A percentile compares a stretch with the other conserved stretches of the same genome.
Conservation (phyloP, 768 basidiomycete species). For the Lactarius indigo region DNA sequence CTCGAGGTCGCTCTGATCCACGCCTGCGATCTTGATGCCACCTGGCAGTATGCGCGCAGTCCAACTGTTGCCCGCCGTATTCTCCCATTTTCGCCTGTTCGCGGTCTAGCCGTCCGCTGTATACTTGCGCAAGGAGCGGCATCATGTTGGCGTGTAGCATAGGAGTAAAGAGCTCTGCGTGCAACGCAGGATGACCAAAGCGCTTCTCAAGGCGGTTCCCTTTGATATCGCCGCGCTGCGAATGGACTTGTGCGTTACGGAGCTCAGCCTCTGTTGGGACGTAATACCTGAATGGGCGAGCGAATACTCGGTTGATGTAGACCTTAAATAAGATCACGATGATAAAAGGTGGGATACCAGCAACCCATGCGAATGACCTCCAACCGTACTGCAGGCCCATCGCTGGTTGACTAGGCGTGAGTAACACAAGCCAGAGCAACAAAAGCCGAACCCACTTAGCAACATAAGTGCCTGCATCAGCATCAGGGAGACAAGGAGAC, state of each 20-base stretch:
- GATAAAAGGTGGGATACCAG: constrained; percentile 83
- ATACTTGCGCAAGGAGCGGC: constrained; percentile 71
- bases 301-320: constrained; percentile 68
- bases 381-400: constrained; percentile 78
- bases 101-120: constrained; percentile 63
- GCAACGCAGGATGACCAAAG: constrained; percentile 92
- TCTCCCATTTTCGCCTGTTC: constrained; percentile 68
- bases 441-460: constrained; percentile 59
- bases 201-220: constrained; percentile 80
- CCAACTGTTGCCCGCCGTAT: constrained; percentile 74
- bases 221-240: constrained; percentile 67
- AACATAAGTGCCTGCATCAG: constrained; percentile 88
- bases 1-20: constrained; percentile 75
- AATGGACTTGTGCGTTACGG: constrained; percentile 67
- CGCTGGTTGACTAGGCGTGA: constrained; percentile 42
- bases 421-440: constrained; percentile 13
- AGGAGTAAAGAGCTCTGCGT: constrained; percentile 81
- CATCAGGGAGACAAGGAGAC: constrained; percentile 70
- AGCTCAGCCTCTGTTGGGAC: constrained; percentile 81
- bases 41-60: constrained; percentile 71
- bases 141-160: constrained; percentile 87
- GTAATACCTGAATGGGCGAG: constrained; percentile 73
- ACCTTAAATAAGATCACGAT: constrained; percentile 80
- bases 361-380: constrained; percentile 73
- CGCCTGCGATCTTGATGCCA: constrained; percentile 78